Percentiles rank a stretch among this genome's conserved stretches.
Conservation (phyloP, 2,329 filamentous ascomycete genomes). For the Hymenoscyphus fraxineus region DNA sequence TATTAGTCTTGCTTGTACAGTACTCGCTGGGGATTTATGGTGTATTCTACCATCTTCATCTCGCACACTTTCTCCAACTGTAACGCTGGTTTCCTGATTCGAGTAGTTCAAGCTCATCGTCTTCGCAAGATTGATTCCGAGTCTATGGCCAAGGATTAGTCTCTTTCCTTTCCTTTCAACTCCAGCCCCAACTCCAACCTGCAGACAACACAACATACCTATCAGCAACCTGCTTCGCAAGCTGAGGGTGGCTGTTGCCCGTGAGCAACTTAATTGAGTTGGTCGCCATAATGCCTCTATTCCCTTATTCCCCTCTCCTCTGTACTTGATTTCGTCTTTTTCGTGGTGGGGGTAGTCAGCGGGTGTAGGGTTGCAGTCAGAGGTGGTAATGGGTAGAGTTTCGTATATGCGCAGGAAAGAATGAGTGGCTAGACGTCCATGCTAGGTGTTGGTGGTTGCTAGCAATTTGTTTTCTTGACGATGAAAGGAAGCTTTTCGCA, state of each 20-base stretch:
- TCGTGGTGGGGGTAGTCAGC: background rate
- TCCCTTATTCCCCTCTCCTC: background rate
- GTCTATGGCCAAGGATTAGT: constrained; percentile 42
- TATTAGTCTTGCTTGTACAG: constrained; percentile 5
- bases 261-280: constrained; percentile 74
- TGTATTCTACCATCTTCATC: constrained; percentile 74
- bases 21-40: background rate
- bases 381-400: background rate
- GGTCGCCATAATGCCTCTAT: constrained; percentile 53
- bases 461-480: constrained; percentile 1
- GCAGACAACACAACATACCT: constrained; percentile 17
- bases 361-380: background rate
- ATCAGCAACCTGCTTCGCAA: constrained; percentile 59
- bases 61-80: constrained; percentile 90
- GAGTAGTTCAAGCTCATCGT: constrained; percentile 81
- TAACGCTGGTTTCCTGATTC: constrained; percentile 84
- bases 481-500: background rate
- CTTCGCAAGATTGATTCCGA: constrained; percentile 74
- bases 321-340: background rate
- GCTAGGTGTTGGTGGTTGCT: background rate
- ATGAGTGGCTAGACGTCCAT: background rate
- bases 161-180: background rate
- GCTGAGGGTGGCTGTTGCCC: constrained; percentile 70
- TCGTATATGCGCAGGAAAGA: background rate
- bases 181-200: background rate